Conservation (phyloP, 192 early-diverging fungal species). For the Mycoemilia scoparia region DNA sequence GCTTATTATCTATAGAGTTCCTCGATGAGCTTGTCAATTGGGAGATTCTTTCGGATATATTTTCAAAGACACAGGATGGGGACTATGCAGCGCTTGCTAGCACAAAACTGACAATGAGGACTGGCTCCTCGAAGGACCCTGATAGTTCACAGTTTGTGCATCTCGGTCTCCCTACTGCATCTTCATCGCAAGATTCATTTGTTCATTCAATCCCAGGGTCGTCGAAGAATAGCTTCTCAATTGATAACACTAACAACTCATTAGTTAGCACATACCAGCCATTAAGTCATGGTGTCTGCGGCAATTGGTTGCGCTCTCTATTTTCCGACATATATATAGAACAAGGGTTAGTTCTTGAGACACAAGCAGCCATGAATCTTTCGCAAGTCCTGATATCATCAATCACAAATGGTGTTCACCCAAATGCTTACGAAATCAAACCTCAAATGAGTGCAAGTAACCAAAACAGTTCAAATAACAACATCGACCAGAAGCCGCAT, state of each 20-base stretch:
- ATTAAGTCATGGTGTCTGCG: neutral
- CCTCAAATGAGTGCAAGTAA: too few species aligned
- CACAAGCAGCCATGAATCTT: conserved; percentile 30
- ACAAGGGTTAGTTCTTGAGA: conserved; percentile 40
- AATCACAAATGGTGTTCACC: too few species aligned
- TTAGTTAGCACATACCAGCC: too few species aligned
- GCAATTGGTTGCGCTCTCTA: conserved; percentile 16
- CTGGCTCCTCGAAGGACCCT: too few species aligned
- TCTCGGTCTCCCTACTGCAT: neutral
- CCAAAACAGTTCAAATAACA: too few species aligned
- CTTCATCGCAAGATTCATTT: neutral
- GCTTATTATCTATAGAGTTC: too few species aligned
- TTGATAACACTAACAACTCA: neutral
- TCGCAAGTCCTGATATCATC: conserved; percentile 9
- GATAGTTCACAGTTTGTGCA: too few species aligned
- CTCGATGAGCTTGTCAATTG: conserved; percentile 17
- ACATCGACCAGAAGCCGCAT: too few species aligned
- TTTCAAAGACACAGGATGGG: conserved; percentile 19
- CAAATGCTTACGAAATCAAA: too few species aligned
- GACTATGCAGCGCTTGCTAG: conserved; percentile 21
- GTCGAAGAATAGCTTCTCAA: neutral
- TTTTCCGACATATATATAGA: conserved; percentile 35
- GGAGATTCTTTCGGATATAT: conserved; percentile 13
- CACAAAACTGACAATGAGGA: too few species aligned
- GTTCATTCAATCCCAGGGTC: neutral